Conservation (phyloP, 352 stramenopile genomes). For the Pythium brachiatum region DNA sequence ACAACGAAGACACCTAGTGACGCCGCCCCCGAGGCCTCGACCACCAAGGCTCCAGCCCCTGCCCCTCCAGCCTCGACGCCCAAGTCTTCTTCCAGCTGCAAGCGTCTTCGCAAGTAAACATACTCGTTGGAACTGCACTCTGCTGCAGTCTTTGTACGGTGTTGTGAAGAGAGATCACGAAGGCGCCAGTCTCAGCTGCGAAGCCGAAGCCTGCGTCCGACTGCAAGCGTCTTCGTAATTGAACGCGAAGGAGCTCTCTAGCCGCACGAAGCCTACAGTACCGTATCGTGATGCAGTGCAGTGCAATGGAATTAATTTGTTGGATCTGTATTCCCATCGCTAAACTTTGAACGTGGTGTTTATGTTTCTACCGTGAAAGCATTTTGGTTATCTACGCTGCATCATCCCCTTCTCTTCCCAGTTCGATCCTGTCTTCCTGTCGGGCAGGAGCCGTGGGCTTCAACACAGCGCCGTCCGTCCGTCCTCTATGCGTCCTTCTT, state of each 20-base stretch:
- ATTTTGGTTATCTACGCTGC: neutral
- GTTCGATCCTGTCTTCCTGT: neutral
- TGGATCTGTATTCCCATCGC: neutral
- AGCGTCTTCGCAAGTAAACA: neutral
- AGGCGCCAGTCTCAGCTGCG: neutral
- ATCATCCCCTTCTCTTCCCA: no score
- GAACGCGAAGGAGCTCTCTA: neutral
- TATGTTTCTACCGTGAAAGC: neutral
- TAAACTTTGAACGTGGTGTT: neutral
- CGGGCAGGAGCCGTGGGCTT: no score
- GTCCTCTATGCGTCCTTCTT: constrained; percentile 44
- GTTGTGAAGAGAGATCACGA: neutral
- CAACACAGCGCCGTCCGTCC: neutral
- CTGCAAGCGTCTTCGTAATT: constrained; percentile 1
- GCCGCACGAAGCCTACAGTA: no score
- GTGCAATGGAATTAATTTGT: no score
- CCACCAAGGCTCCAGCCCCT: neutral
- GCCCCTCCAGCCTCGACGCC: no score
- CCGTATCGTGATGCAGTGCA: no score
- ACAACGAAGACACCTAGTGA: neutral
- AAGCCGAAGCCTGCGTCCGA: neutral
- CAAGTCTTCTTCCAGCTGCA: neutral
- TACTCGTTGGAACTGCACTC: no score
- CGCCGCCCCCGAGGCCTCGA: neutral
- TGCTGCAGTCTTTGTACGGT: no score